Conservation (phyloP, 2,329 filamentous ascomycete genomes). For the Orbilia ellipsospora region DNA sequence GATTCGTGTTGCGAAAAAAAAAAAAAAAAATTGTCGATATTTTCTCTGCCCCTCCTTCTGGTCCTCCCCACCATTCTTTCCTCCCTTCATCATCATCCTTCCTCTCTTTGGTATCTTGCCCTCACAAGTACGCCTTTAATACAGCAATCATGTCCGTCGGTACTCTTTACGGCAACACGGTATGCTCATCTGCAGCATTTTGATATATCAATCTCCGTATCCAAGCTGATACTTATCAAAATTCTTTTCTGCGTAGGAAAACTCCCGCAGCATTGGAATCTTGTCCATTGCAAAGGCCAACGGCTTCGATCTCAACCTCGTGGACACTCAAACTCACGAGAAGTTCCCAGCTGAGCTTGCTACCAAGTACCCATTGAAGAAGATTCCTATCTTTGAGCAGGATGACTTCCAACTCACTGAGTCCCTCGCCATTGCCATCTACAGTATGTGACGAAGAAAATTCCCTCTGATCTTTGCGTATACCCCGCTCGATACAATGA, state of each 20-base stretch:
- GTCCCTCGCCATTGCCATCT: conserved; percentile 94
- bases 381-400: conserved; percentile 92
- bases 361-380: conserved; percentile 85
- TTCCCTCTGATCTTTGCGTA: conserved; percentile 41
- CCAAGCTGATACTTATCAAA: conserved; percentile 37
- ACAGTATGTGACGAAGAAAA: conserved; percentile 75
- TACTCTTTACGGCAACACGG: conserved; percentile 91
- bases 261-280: conserved; percentile 88
- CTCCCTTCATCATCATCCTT: conserved; percentile 18
- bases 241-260: conserved; percentile 70
- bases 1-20: conserved; percentile 29
- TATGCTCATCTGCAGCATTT: conserved; percentile 65
- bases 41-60: conserved; percentile 55
- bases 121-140: conserved; percentile 35
- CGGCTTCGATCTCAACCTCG: conserved; percentile 87
- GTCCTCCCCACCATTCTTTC: conserved; percentile 50
- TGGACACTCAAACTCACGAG: conserved; percentile 74
- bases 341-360: conserved; percentile 67
- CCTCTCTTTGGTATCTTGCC: conserved; percentile 33
- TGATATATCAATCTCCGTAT: conserved; percentile 53
- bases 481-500: conserved; percentile 57
- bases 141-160: conserved; percentile 87
- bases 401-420: conserved; percentile 89
- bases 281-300: conserved; percentile 97
- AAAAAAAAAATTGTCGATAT: conserved; percentile 51